Percentiles rank a stretch among this genome's conserved stretches.
phyloP scores from a whole-genome alignment of 2,329 filamentous ascomycete species.

The Diaporthe sp. region DNA sequence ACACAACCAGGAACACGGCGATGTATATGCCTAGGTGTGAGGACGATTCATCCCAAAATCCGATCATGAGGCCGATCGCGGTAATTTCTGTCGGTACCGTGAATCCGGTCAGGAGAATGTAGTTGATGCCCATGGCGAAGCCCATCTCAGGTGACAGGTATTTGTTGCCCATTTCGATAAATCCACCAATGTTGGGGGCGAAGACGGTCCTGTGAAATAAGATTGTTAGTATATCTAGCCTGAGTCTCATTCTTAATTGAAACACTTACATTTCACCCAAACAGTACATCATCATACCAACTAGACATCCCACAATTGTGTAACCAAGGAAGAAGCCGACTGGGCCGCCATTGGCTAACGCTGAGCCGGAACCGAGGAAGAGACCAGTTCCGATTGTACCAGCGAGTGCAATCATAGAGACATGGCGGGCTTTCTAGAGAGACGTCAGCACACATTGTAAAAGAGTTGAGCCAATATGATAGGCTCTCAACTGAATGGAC shows the following conservation, averaged over 20 bases:
- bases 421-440: constrained; percentile 43
- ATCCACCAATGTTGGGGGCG: constrained; percentile 45
- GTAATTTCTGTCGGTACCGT: constrained; percentile 45
- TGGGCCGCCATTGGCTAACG: constrained; percentile 71
- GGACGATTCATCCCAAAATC: constrained; percentile 43
- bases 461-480: neutral
- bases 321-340: constrained; percentile 72
- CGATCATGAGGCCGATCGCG: constrained; percentile 44
- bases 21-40: constrained; percentile 42
- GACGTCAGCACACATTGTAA: neutral
- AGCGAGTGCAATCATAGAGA: constrained; percentile 55
- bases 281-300: constrained; percentile 71
- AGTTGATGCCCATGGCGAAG: constrained; percentile 46
- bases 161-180: constrained; percentile 47
- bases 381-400: constrained; percentile 61
- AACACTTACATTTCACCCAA: constrained; percentile 67
- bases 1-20: constrained; percentile 42
- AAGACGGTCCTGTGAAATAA: constrained; percentile 43
- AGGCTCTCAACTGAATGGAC: neutral
- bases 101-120: constrained; percentile 44
- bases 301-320: constrained; percentile 68
- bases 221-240: neutral
- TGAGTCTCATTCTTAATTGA: neutral
- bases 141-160: constrained; percentile 45
- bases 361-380: constrained; percentile 74